Evolutionary conservation across 768 basidiomycete species (phyloP), one percentile per base, ranked within the genome.

Genomic region (Phanerochaete carnosa): DNA sequence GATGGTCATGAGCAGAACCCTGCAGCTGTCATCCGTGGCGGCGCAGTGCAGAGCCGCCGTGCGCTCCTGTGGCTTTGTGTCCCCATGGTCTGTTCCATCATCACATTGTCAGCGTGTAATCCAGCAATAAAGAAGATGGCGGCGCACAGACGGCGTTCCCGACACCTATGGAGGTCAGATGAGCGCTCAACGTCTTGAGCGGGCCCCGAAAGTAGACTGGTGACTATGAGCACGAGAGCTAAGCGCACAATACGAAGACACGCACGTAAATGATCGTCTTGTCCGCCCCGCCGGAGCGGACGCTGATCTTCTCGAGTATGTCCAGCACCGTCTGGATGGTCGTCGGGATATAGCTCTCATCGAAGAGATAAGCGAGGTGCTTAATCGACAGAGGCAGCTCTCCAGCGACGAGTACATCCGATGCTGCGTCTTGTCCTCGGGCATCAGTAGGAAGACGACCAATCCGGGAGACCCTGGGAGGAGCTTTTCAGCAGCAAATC

Each of bases 181-280:
- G 33, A 13, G 33, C 33, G 33, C 33, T 35, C 7, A 35, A 13
- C 33, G 33, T 35, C 33, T 35, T 13, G 33, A 35, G 33, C 33
- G 33, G 33, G 33, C 33, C 13, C 33, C 7, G 33, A 35, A 35
- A 13, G 33, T 35, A 13, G 33, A 35, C 33, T 35, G 33, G 6
- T 13, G 33, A 7, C 33, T 13, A 35, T 35, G 33, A 35, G 33
- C 33, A 35, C 33, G 13, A 35, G 7, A 6, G 33, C n/a, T 7
- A 25, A 23, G 28, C n/a, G 47, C 7, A 22, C 13, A 26, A n/a
- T 23, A 13, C 7, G 12, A 13, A 28, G 19, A 43, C 33, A 45
- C 62, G 9, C 39, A 63, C 62, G 37, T 43, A 63, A 13, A 59
- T 37, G 47, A 63, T 56, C 12, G 54, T 55, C 47, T 63, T 59